Evolutionary conservation across 805 yeast genomes (phyloP), one percentile per base, ranked within the genome.

Genomic region (Candida krabiensis): DNA sequence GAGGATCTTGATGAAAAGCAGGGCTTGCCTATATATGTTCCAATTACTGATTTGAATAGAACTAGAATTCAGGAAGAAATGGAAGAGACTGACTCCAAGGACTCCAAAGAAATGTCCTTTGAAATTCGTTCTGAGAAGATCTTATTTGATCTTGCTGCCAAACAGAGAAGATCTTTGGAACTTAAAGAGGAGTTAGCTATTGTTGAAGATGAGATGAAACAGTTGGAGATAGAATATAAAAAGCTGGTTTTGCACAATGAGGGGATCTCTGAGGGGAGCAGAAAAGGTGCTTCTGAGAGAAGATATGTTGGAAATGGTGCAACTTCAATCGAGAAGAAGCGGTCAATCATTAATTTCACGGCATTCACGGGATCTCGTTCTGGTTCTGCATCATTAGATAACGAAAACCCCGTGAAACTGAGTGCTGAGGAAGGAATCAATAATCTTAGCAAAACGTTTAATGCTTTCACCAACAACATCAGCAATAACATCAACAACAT

Each of bases 91-190:
- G 44, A 51, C 17, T n/a, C n/a, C n/a, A n/a, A n/a, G n/a, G n/a
- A n/a, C n/a, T n/a, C n/a, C n/a, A n/a, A n/a, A n/a, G n/a, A n/a
- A n/a, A n/a, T n/a, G n/a, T n/a, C n/a, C n/a, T n/a, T n/a, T n/a
- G n/a, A n/a, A n/a, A n/a, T n/a, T n/a, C n/a, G n/a, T n/a, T n/a
- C n/a, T n/a, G n/a, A n/a, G n/a, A 39, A 44, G 7, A 12, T 73
- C 13, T 50, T 73, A 25, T 67, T 57, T 36, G 55, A 58, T 29
- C 46, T 73, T 35, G 79, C 84, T 0, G 50, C 70, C 2, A 79
- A 80, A 50, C 82, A 79, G 49, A 66, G 80, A 42, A 69, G 69
- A 38, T 68, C 79, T 7, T 44, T 67, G 13, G 82, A 77, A 33
- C 53, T 75, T 40, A 73, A 71, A 49, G 58, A 64, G n/a, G 65